A percentile compares a stretch with the other conserved stretches of the same genome.
phyloP scores from a whole-genome alignment of 257 asterid genomes.

The Jasminum sambac region DNA sequence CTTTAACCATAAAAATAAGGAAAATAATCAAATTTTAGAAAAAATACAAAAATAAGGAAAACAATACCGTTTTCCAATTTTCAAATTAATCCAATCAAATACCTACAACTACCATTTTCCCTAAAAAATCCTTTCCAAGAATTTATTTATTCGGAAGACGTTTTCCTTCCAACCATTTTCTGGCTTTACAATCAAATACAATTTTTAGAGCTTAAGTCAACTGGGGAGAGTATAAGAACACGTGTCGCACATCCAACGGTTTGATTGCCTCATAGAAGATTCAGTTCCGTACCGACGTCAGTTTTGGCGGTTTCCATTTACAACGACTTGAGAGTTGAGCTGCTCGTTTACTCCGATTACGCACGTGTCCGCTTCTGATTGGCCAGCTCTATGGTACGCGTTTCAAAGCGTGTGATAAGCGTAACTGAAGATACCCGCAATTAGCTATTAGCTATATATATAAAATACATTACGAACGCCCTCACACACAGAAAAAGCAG shows the following conservation, averaged over 20 bases:
- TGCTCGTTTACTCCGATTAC: slow-evolving; percentile 22
- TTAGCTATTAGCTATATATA: not conserved
- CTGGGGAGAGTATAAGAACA: not conserved
- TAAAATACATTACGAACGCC: not conserved
- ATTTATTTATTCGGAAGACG: too few species aligned
- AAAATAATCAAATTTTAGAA: too few species aligned
- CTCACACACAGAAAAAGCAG: slow-evolving; percentile 29
- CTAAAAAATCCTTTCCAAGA: too few species aligned
- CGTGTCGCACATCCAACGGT: not conserved
- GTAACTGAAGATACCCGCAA: not conserved
- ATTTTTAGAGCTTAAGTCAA: too few species aligned
- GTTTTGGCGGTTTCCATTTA: slow-evolving; percentile 28
- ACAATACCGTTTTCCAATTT: too few species aligned
- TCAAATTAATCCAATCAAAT: too few species aligned
- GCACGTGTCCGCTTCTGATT: slow-evolving; percentile 30
- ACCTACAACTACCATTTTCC: too few species aligned
- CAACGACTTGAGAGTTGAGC: not conserved
- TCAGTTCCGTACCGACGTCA: slow-evolving; percentile 21
- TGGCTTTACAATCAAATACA: too few species aligned
- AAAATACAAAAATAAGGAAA: too few species aligned
- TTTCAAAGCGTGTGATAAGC: slow-evolving; percentile 33
- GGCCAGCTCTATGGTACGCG: slow-evolving; percentile 5
- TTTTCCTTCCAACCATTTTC: too few species aligned
- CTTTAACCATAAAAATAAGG: too few species aligned
- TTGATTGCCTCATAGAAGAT: not conserved